phyloP scores from a whole-genome alignment of 768 basidiomycete genomes.

The Mycena metata region DNA sequence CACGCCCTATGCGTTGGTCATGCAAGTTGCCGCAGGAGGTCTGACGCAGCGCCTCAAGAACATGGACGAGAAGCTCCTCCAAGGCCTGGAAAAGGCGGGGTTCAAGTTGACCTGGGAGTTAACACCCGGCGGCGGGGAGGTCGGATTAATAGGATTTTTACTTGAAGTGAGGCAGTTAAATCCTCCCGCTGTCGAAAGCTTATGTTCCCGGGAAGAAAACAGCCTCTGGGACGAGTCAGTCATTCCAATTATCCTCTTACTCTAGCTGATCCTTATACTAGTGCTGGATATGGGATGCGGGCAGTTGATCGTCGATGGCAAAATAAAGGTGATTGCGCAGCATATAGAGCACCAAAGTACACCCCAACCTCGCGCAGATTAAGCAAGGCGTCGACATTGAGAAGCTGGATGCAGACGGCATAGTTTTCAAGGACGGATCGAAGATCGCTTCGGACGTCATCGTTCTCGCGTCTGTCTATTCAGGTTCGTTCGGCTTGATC shows the following conservation, averaged over 20 bases:
- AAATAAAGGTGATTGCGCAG: slow-evolving; percentile 56
- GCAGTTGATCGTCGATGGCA: slow-evolving; percentile 54
- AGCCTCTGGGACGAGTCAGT: slow-evolving; percentile 28
- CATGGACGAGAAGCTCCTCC: slow-evolving; percentile 27
- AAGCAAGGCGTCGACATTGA: slow-evolving; percentile 61
- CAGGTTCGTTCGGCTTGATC: too few relatives aligned
- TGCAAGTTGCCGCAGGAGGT: slow-evolving; percentile 27
- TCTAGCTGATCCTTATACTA: background rate
- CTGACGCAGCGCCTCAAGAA: slow-evolving; percentile 22
- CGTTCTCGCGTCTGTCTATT: slow-evolving; percentile 28
- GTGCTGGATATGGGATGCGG: slow-evolving; percentile 46
- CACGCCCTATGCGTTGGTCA: slow-evolving; percentile 39
- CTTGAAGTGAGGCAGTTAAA: slow-evolving; percentile 18
- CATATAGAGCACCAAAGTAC: slow-evolving; percentile 19
- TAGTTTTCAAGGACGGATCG: slow-evolving; percentile 37
- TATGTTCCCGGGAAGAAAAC: slow-evolving; percentile 6
- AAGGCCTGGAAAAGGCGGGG: slow-evolving; percentile 43
- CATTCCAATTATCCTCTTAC: background rate
- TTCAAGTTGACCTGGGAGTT: slow-evolving; percentile 44
- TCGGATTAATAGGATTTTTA: slow-evolving; percentile 35
- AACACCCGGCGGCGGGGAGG: slow-evolving; percentile 39
- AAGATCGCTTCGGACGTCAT: slow-evolving; percentile 57
- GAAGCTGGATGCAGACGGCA: background rate
- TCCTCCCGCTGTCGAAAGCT: background rate
- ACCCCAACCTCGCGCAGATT: slow-evolving; percentile 51